Conservation (phyloP, 2,329 filamentous ascomycete species). For the Pyricularia sp. region DNA sequence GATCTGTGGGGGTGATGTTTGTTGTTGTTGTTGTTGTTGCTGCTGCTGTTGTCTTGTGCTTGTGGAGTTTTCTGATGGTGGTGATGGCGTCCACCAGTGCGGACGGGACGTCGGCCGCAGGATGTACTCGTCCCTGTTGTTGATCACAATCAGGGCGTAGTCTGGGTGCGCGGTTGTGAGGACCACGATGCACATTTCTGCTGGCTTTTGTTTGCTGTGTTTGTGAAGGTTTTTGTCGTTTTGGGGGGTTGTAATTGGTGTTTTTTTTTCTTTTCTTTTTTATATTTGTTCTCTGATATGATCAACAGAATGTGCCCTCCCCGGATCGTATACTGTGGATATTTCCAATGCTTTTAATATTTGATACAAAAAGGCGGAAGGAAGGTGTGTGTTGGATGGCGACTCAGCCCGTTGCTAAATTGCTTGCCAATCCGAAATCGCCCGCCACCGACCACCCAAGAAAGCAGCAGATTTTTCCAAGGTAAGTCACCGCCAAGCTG, state of each 20-base stretch:
- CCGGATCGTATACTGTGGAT: neutral
- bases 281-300: neutral
- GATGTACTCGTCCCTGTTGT: conserved; percentile 68
- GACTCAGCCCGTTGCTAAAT: neutral
- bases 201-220: neutral
- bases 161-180: conserved; percentile 63
- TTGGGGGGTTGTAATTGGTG: neutral
- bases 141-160: conserved; percentile 61
- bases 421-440: neutral
- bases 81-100: conserved; percentile 42
- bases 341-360: neutral
- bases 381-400: neutral
- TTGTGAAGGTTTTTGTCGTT: neutral
- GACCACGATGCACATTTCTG: conserved; percentile 62
- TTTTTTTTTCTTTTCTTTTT: too few relatives aligned
- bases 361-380: neutral
- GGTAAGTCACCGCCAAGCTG: neutral
- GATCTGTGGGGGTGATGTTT: conserved; percentile 20
- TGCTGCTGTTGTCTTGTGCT: conserved; percentile 5
- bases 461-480: neutral
- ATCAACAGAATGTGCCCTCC: neutral
- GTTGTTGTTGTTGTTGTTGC: neutral
- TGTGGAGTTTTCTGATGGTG: conserved; percentile 7
- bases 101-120: conserved; percentile 49
- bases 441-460: neutral